A percentile compares a stretch with the other conserved stretches of the same genome.
Evolutionary conservation across 2,329 filamentous ascomycete genomes (phyloP).

Genomic region (Colletotrichum sp.): DNA sequence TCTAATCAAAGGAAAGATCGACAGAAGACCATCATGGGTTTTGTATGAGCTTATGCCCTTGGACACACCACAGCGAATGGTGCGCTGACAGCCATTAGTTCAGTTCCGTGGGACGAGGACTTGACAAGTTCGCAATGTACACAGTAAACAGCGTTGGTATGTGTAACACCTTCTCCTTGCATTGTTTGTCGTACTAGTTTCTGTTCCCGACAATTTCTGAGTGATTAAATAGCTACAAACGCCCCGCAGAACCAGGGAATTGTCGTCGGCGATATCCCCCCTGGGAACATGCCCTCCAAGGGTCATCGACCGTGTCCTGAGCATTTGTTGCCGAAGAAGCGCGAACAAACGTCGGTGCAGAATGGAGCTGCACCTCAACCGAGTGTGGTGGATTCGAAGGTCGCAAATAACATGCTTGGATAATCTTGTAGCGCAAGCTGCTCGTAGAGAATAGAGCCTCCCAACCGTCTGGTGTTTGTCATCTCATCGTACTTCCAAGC

Average conservation of each 20-base stretch:
- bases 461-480: background rate
- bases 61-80: accelerated
- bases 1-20: background rate
- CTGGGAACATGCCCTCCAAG: background rate
- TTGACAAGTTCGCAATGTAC: background rate
- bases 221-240: background rate
- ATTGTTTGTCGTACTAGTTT: accelerated
- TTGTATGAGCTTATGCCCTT: background rate
- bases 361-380: background rate
- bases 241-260: background rate
- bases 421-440: background rate
- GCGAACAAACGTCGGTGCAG: background rate
- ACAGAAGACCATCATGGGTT: background rate
- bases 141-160: background rate
- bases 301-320: background rate
- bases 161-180: background rate
- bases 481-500: background rate
- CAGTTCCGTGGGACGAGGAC: background rate
- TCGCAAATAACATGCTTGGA: background rate
- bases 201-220: background rate
- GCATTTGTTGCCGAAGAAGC: background rate
- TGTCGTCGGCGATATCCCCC: background rate
- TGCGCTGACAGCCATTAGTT: background rate
- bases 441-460: background rate
- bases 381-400: background rate